Base-by-base conservation (phyloP, 1,284 basidiomycete genomes). In the Microbotryum scabiosae region DNA sequence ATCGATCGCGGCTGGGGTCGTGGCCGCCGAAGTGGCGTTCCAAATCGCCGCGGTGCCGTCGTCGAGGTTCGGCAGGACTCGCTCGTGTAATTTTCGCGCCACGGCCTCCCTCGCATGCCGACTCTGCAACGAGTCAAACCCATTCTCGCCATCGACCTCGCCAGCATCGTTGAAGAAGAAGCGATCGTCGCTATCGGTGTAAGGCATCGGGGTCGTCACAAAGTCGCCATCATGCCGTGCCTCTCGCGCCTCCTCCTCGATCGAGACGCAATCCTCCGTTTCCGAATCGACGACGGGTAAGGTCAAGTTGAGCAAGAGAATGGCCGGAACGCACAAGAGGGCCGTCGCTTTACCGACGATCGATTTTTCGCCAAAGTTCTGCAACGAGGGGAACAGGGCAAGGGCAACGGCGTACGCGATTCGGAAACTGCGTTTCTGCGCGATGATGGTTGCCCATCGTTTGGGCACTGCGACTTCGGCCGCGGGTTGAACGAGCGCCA, bases 351-450 rank as follows among this genome's bases (percentile, higher is more conserved):
- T 84, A 5, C 87, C 87, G 8, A 87, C 67, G 57, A 84, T 70
- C 12, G 85, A 85, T 74, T 94, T 93, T 51, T 80, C 78, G 30
- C 78, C 70, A 74, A 96, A 87, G 60, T 83, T 79, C 63, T 87
- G 84, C 6, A 98, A 76, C 0, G 92, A 90, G 0, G 94, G 93
- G 76, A 96, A 96, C 16, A 97, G 79, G 1, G 84, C 82, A 67
- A 85, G 80, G 55, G 75, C 79, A 0, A 79, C 76, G 45, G 77
- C 77, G 4, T 73, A 72, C 3, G 84, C 57, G 14, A 79, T 71
- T 36, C 76, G 66, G 59, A 73, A 72, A 26, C 79, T 54, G n/a
- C 78, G 77, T 41, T 41, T 41, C 36, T 41, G 12, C 14, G 36
- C 14, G 36, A 41, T 41, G 36, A 41, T 12, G 36, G 36, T 41